phyloP scores from a whole-genome alignment of 1,284 basidiomycete genomes.

The Trichosporon inkin region DNA sequence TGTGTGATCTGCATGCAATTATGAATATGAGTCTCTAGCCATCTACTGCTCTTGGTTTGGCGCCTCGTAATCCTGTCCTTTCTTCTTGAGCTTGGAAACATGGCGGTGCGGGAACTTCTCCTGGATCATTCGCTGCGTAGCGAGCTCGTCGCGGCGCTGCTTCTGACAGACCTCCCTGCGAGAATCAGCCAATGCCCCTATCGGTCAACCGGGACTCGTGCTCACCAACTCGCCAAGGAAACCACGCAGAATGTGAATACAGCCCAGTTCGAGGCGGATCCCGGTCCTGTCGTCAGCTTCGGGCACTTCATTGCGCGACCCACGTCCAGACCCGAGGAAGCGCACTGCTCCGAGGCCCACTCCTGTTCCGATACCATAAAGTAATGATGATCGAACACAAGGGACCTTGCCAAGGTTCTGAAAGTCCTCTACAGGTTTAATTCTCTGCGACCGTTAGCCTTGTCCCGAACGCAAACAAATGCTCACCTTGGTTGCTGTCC shows the following conservation, averaged over 20 bases:
- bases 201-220: neutral
- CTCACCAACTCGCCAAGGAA: constrained; percentile 39
- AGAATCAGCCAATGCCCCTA: neutral
- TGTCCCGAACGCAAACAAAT: neutral
- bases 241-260: constrained; percentile 42
- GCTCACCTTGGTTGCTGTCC: constrained; percentile 31
- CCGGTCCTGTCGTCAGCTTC: constrained; percentile 12
- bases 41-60: constrained; percentile 7
- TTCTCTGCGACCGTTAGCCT: constrained; percentile 12
- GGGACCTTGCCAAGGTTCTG: constrained; percentile 40
- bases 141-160: constrained; percentile 41
- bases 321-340: constrained; percentile 42
- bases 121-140: constrained; percentile 45
- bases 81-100: constrained; percentile 40
- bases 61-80: constrained; percentile 12
- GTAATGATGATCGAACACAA: constrained; percentile 43
- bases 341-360: constrained; percentile 41
- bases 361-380: constrained; percentile 48
- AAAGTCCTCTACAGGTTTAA: constrained; percentile 23
- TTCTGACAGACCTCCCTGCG: constrained; percentile 44
- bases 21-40: constrained; percentile 10
- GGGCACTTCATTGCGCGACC: constrained; percentile 14
- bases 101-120: constrained; percentile 48
- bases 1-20: constrained; percentile 19
- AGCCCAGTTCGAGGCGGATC: constrained; percentile 41